Evolutionary conservation across 106 monocot genomes (phyloP).

Genomic region (Acanthochlamys bracteata): DNA sequence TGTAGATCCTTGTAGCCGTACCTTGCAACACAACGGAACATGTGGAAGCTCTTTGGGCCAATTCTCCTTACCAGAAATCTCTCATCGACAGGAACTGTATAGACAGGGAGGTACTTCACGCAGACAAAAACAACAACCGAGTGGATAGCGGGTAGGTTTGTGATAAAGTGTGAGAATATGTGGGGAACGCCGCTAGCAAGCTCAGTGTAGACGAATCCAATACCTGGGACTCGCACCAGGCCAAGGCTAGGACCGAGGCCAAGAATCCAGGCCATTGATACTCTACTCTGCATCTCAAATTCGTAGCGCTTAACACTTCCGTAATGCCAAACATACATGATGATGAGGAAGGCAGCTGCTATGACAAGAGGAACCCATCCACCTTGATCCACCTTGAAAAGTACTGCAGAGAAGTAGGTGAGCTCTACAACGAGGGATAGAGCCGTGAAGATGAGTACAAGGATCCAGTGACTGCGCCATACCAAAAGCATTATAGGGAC

Average conservation of each 20-base stretch:
- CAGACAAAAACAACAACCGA: conserved; percentile 78
- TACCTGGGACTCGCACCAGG: conserved; percentile 82
- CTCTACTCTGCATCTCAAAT: conserved; percentile 80
- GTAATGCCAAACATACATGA: conserved; percentile 93
- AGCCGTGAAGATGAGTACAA: conserved; percentile 50
- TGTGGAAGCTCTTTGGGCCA: conserved; percentile 75
- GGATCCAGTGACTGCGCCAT: conserved; percentile 85
- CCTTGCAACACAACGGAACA: conserved; percentile 85
- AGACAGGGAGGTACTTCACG: conserved; percentile 81
- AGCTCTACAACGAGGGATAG: conserved; percentile 78
- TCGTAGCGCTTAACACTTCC: conserved; percentile 68
- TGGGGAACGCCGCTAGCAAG: conserved; percentile 76
- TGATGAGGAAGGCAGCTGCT: conserved; percentile 49
- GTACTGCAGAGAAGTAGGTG: conserved; percentile 75
- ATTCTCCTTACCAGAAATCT: conserved; percentile 76
- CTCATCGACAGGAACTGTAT: conserved; percentile 66
- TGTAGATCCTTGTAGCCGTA: conserved; percentile 92
- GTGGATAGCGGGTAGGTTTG: conserved; percentile 89
- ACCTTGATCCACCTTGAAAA: conserved; percentile 81
- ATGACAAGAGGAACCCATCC: conserved; percentile 91
- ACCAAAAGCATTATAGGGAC: conserved; percentile 85
- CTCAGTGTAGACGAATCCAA: conserved; percentile 87
- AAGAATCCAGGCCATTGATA: conserved; percentile 93
- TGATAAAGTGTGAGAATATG: conserved; percentile 92
- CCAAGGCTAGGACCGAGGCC: conserved; percentile 86